Evolutionary conservation across 768 basidiomycete species (phyloP).

Genomic region (Termitomyces titanicus): DNA sequence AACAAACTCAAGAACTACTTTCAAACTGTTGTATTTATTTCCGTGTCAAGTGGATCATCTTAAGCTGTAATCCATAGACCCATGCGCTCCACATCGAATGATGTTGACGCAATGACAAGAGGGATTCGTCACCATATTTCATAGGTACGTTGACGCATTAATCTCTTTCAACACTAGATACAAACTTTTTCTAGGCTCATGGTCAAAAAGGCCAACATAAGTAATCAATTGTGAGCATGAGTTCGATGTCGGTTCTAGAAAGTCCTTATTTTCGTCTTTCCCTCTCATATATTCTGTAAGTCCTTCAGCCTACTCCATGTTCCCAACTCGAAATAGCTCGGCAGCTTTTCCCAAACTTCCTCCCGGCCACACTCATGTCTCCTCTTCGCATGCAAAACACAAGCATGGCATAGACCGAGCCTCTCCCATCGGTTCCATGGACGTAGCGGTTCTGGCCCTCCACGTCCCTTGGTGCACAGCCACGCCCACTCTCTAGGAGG

Average conservation of each 20-base stretch:
- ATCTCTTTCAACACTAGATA: background rate
- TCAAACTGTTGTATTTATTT: no score
- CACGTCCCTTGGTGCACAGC: constrained; percentile 25
- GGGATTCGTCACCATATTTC: no score
- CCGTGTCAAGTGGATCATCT: no score
- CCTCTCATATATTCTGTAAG: background rate
- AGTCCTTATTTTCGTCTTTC: no score
- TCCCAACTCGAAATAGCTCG: background rate
- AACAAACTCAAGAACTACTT: background rate
- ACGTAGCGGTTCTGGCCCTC: constrained; percentile 24
- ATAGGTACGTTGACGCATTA: no score
- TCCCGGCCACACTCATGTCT: background rate
- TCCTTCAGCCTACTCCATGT: background rate
- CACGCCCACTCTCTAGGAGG: constrained; percentile 41
- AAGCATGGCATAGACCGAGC: background rate
- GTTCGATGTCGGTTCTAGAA: background rate
- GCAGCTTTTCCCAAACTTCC: background rate
- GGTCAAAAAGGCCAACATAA: background rate
- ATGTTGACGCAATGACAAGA: no score
- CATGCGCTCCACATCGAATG: no score
- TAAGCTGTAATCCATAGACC: no score
- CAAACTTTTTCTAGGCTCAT: background rate
- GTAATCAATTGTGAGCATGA: no score
- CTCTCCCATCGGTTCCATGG: constrained; percentile 6
- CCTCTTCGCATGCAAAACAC: background rate